Evolutionary conservation across 2,329 filamentous ascomycete species (phyloP).

Genomic region (Ophiosphaerella narmari): DNA sequence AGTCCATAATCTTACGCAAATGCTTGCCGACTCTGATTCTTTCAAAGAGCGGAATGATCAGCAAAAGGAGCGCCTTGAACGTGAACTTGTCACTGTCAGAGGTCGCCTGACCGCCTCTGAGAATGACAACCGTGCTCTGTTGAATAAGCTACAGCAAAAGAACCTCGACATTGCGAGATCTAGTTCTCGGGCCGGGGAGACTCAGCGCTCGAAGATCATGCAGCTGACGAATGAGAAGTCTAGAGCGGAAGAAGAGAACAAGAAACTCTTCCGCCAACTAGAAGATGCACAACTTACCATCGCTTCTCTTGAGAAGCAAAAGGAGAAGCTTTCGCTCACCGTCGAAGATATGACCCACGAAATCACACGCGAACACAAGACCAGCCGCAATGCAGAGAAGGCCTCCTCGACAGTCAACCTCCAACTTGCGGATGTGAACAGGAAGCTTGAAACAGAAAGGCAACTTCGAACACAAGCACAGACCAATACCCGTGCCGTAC

Average conservation of each 20-base stretch:
- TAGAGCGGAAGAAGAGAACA: constrained; percentile 80
- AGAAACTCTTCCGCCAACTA: constrained; percentile 79
- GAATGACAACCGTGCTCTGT: constrained; percentile 91
- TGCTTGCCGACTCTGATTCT: constrained; percentile 85
- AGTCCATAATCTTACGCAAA: constrained; percentile 82
- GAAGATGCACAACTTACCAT: constrained; percentile 83
- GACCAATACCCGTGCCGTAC: constrained; percentile 79
- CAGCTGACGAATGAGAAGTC: constrained; percentile 82
- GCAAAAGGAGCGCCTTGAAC: constrained; percentile 88
- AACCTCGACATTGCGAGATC: constrained; percentile 94
- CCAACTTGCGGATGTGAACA: constrained; percentile 86
- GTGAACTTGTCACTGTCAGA: constrained; percentile 88
- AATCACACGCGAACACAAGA: constrained; percentile 85
- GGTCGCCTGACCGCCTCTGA: constrained; percentile 89
- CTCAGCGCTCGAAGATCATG: constrained; percentile 74
- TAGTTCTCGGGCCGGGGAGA: constrained; percentile 82
- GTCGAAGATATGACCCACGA: constrained; percentile 94
- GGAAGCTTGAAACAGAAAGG: constrained; percentile 86
- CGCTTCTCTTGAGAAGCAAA: constrained; percentile 86
- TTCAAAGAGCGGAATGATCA: constrained; percentile 91
- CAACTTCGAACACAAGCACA: constrained; percentile 86
- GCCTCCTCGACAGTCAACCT: constrained; percentile 76
- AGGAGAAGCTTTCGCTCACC: constrained; percentile 86
- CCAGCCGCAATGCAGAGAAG: constrained; percentile 88
- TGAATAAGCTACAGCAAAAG: constrained; percentile 98